Conservation (phyloP, 768 basidiomycete genomes). For the Rhizopogon sp. region DNA sequence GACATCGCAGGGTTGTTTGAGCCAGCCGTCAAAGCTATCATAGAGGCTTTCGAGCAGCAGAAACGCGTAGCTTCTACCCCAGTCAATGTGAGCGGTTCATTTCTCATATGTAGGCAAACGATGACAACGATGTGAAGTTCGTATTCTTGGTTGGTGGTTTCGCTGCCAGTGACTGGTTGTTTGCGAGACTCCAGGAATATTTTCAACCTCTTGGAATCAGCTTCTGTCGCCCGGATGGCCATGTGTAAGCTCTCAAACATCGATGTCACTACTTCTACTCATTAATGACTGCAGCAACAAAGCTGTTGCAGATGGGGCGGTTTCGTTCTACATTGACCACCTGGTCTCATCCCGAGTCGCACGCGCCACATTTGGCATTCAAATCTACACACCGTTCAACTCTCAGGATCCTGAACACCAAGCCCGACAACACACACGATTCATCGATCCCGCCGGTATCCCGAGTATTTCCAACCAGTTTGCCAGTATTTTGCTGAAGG, state of each 20-base stretch:
- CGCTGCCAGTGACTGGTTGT: slow-evolving; percentile 43
- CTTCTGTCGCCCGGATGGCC: slow-evolving; percentile 43
- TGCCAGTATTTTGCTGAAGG: background rate
- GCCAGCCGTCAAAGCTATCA: background rate
- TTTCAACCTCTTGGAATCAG: slow-evolving; percentile 31
- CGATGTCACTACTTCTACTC: background rate
- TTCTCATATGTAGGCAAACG: background rate
- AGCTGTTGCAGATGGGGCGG: slow-evolving; percentile 48
- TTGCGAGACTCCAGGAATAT: slow-evolving; percentile 31
- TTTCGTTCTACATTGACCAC: slow-evolving; percentile 36
- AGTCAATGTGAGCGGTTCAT: slow-evolving; percentile 22
- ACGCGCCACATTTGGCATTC: slow-evolving; percentile 33
- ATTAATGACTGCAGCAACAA: slow-evolving; percentile 25
- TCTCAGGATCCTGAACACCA: slow-evolving; percentile 30
- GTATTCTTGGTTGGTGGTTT: slow-evolving; percentile 52
- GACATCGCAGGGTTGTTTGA: background rate
- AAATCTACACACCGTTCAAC: slow-evolving; percentile 25
- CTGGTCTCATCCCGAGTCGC: slow-evolving; percentile 40
- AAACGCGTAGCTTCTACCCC: slow-evolving; percentile 11
- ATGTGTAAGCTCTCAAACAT: slow-evolving; percentile 32
- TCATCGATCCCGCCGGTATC: slow-evolving; percentile 21
- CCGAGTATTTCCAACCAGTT: slow-evolving; percentile 30
- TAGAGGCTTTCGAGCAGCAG: background rate
- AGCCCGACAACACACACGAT: slow-evolving; percentile 19
- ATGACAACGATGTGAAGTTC: slow-evolving; percentile 9